Evolutionary conservation across 495 filamentous ascomycete genomes (phyloP), one percentile per base, ranked within the genome.

Genomic region (Pseudotulostoma volvatum): DNA sequence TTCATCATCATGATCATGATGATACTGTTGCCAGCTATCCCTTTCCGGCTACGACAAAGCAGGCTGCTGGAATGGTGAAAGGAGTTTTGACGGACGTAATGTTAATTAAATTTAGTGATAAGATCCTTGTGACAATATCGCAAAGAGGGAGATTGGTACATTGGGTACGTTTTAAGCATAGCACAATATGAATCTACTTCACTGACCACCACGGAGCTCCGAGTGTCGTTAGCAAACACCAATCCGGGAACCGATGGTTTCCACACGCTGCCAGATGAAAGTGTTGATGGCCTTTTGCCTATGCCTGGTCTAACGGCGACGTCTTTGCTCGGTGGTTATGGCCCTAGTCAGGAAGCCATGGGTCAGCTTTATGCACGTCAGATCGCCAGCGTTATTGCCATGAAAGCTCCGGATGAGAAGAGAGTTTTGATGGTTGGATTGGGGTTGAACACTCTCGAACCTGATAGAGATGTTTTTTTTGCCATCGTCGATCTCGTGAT

Each of bases 361-460:
- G 88, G 82, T 18, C 90, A 95, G 60, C 70, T 93, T 3, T 76
- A 84, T 52, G 84, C 84, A 28, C 80, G 81, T 36, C 86, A 94
- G 50, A 82, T 95, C 42, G 90, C 80, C 4, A 88, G 74, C 48
- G 72, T 76, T 9, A 71, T 97, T 42, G 60, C 73, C 21, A 73
- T 73, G 38, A 76, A 74, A 44, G 65, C 81, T 38, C 76, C 81
- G 3, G 64, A 79, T 14, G 90, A 97, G 55, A 75, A 68, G 46
- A 71, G 90, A 38, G 74, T 81, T 35, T 58, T 97, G 8, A 67
- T 96, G 2, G 60, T 95, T 13, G 90, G 87, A 0, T 55, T 95
- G 20, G 90, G 90, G 1, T 55, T 97, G 36, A 68, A 73, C 38
- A 76, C 68, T 21, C 60, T 64, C 7, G 71, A 71, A 31, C 55